Conservation (phyloP, 2,329 filamentous ascomycete species). For the Metarhizium robertsii region DNA sequence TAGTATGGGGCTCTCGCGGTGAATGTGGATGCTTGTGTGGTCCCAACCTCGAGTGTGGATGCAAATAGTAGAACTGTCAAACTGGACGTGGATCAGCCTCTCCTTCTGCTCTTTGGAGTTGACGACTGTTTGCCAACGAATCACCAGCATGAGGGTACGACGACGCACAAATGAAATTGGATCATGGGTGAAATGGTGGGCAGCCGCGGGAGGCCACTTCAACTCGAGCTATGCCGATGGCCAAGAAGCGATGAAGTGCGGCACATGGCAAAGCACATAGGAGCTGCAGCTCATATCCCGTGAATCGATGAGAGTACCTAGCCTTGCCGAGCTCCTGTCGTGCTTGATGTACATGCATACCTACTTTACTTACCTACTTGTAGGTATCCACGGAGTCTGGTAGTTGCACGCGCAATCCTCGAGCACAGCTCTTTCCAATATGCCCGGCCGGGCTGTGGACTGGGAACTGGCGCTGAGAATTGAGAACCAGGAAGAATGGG, state of each 20-base stretch:
- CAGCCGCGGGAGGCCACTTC: not conserved
- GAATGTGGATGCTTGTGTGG: not conserved
- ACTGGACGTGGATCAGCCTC: not conserved
- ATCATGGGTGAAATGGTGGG: not conserved
- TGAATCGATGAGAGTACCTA: not conserved
- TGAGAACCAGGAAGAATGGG: not conserved
- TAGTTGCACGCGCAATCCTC: not conserved
- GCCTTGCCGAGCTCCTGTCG: not conserved
- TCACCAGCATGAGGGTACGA: not conserved
- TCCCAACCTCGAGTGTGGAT: not conserved
- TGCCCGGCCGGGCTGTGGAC: not conserved
- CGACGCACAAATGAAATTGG: not conserved
- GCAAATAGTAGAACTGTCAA: not conserved
- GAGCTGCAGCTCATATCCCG: not conserved
- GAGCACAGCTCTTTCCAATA: not conserved
- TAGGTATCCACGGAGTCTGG: no score
- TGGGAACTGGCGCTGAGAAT: not conserved
- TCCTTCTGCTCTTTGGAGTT: not conserved
- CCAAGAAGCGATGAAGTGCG: not conserved
- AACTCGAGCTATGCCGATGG: not conserved
- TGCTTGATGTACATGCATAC: not conserved
- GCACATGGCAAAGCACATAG: not conserved
- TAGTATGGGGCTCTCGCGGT: not conserved
- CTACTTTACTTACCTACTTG: no score
- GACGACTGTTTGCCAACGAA: not conserved